A percentile compares a stretch with the other conserved stretches of the same genome.
Conservation (phyloP, 208 protist genomes). For the Acanthamoeba culbertsoni region DNA sequence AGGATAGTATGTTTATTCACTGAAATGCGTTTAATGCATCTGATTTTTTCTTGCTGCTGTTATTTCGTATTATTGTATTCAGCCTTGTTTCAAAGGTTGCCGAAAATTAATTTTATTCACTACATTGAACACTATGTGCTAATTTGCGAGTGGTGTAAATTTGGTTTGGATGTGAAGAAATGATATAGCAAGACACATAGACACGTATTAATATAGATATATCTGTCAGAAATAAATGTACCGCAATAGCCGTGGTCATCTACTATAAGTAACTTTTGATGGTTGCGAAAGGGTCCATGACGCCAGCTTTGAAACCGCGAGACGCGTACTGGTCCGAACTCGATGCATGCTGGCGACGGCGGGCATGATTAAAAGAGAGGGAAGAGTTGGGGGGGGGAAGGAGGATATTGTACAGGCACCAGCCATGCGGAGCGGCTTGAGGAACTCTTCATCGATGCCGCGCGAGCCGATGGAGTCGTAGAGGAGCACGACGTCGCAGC, state of each 20-base stretch:
- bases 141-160: too few species aligned
- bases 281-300: conserved; percentile 62
- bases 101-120: too few species aligned
- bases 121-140: too few species aligned
- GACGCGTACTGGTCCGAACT: conserved; percentile 24
- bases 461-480: conserved; percentile 72
- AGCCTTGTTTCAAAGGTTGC: too few species aligned
- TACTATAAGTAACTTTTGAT: conserved; percentile 71
- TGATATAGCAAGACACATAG: too few species aligned
- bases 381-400: background rate
- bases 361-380: background rate
- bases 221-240: conserved; percentile 49
- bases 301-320: conserved; percentile 23
- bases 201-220: background rate
- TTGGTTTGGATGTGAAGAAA: too few species aligned
- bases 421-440: background rate
- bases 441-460: background rate
- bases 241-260: conserved; percentile 72
- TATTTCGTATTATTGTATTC: too few species aligned
- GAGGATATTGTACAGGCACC: background rate
- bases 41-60: too few species aligned
- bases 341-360: background rate
- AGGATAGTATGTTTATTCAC: too few species aligned
- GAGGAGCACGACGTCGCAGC: conserved; percentile 66
- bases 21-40: too few species aligned